These are phyloP conservation scores for Sequoiadendron giganteum DNA, from an alignment of 75 land plant species.

Conservation along the genomic window DNA sequence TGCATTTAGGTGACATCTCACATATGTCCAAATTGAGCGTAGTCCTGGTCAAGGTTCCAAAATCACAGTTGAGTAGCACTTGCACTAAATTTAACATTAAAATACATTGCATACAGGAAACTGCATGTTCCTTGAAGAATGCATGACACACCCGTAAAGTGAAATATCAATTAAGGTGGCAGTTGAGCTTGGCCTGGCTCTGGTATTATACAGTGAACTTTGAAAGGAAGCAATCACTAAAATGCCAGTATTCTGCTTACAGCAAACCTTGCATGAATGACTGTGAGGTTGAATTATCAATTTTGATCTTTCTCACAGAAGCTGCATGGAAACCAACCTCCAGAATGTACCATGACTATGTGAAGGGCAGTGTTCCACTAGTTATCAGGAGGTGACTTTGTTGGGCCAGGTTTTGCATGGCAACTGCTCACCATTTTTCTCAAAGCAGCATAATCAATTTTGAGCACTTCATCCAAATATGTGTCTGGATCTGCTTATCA, in stretches of 20 bases:
- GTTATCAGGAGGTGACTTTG: neutral
- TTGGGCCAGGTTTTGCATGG: neutral
- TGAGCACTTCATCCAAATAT: neutral
- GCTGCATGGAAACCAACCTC: neutral
- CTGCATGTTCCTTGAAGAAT: neutral
- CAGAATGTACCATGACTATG: neutral
- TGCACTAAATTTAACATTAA: neutral
- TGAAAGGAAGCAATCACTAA: neutral
- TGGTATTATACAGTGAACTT: neutral
- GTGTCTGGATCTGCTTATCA: conserved; percentile 62
- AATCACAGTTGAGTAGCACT: neutral
- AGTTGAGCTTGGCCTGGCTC: neutral
- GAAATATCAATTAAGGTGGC: neutral
- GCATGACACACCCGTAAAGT: neutral
- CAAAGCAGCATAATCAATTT: neutral
- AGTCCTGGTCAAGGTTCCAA: neutral
- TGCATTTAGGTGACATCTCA: neutral
- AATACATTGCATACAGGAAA: conserved; percentile 1
- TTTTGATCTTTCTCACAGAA: neutral
- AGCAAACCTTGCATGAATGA: neutral
- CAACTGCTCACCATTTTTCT: neutral
- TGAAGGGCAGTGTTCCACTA: neutral
- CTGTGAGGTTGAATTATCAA: neutral
- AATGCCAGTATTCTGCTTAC: neutral
- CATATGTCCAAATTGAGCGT: neutral